These are phyloP conservation scores for Solanum gandarillasii DNA, from an alignment of 257 asterid genomes.

Conservation along the genomic window DNA sequence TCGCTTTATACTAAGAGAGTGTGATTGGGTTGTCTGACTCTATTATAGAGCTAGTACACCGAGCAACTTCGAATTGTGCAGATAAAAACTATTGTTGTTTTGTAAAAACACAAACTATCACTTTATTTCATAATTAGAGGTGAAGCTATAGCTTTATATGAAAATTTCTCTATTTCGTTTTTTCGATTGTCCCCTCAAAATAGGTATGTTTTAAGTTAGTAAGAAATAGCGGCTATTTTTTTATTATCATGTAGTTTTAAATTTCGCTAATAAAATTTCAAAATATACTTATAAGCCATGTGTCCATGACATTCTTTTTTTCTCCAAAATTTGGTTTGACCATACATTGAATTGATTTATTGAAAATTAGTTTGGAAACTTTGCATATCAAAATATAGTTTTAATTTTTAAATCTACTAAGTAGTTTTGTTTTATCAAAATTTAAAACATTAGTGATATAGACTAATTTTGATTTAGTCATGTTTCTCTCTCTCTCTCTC, in stretches of 20 bases:
- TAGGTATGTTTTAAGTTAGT: background rate
- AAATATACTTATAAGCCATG: background rate
- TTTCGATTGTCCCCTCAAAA: background rate
- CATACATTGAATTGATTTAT: background rate
- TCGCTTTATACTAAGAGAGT: too few species aligned
- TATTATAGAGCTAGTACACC: too few species aligned
- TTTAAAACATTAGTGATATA: too few species aligned
- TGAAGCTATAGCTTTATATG: too few species aligned
- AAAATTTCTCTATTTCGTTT: background rate
- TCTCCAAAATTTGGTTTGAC: background rate
- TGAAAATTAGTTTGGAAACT: background rate
- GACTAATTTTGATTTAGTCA: too few species aligned
- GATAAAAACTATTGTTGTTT: too few species aligned
- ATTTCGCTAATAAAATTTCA: background rate
- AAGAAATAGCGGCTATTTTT: background rate
- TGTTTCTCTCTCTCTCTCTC: rapidly evolving
- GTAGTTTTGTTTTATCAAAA: background rate
- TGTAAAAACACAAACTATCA: background rate
- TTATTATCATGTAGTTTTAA: background rate
- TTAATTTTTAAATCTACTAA: background rate
- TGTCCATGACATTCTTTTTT: background rate
- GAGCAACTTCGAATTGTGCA: too few species aligned
- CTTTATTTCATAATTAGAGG: background rate
- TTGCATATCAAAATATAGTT: background rate
- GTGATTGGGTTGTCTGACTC: too few species aligned